phyloP scores from a whole-genome alignment of 2,329 filamentous ascomycete genomes.

The Phaeosphaeriaceae sp. region DNA sequence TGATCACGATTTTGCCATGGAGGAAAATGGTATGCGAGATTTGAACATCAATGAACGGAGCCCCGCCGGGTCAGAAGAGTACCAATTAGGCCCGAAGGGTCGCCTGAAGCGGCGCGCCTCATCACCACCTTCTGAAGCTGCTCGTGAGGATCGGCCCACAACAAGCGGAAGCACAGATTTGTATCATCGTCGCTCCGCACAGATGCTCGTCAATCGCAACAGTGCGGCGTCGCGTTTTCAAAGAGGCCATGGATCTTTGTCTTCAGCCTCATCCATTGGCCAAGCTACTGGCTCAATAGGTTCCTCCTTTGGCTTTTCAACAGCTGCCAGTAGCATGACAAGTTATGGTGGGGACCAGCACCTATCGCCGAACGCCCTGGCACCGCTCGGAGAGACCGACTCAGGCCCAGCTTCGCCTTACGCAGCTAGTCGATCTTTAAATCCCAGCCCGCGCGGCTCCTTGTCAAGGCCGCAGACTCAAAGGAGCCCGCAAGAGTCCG shows the following conservation, averaged over 20 bases:
- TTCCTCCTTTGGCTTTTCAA: slow-evolving; percentile 67
- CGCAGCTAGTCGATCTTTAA: slow-evolving; percentile 56
- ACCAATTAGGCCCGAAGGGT: slow-evolving; percentile 54
- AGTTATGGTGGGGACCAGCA: slow-evolving; percentile 70
- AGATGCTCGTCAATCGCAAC: slow-evolving; percentile 64
- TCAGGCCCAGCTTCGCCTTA: slow-evolving; percentile 63
- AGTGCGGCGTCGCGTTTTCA: slow-evolving; percentile 64
- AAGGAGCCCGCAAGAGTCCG: slow-evolving; percentile 51
- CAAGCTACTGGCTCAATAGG: slow-evolving; percentile 69
- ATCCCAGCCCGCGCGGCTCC: slow-evolving; percentile 53
- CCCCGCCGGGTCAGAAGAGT: slow-evolving; percentile 55
- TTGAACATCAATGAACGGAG: slow-evolving; percentile 64
- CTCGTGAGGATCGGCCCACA: slow-evolving; percentile 56
- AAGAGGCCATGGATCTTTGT: slow-evolving; percentile 67
- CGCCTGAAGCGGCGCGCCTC: slow-evolving; percentile 72
- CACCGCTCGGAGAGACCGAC: slow-evolving; percentile 65
- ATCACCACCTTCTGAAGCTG: slow-evolving; percentile 66
- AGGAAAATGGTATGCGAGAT: slow-evolving; percentile 61
- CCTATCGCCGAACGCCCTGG: slow-evolving; percentile 67
- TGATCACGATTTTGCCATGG: slow-evolving; percentile 60
- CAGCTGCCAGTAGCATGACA: slow-evolving; percentile 68
- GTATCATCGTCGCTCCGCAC: slow-evolving; percentile 62
- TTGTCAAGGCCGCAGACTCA: slow-evolving; percentile 51
- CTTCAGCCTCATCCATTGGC: slow-evolving; percentile 67
- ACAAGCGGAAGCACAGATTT: slow-evolving; percentile 56